Evolutionary conservation across 106 monocot species (phyloP).

Genomic region (Acanthochlamys bracteata): DNA sequence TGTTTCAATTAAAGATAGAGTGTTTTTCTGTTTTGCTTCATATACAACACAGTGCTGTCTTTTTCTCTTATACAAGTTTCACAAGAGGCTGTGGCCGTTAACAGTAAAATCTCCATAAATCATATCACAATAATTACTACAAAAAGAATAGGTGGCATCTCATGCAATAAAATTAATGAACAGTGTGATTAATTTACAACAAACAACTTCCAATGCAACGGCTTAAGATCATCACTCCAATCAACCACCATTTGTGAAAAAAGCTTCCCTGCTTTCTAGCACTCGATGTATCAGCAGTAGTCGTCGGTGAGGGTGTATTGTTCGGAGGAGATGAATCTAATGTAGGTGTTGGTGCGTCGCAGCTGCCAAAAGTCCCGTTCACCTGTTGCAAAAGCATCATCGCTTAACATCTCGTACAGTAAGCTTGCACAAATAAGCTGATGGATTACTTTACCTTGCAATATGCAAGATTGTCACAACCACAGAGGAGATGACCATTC

Average conservation of each 20-base stretch:
- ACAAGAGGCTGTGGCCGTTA: no score
- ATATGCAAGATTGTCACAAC: conserved; percentile 25
- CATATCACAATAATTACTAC: no score
- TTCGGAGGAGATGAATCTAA: background rate
- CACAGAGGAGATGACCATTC: conserved; percentile 31
- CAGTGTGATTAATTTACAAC: no score
- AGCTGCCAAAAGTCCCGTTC: conserved; percentile 26
- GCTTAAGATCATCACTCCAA: background rate
- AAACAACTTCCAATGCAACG: conserved; percentile 5
- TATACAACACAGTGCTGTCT: no score
- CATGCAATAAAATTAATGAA: no score
- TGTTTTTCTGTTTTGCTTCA: no score
- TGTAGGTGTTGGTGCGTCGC: conserved; percentile 9
- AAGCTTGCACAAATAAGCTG: background rate
- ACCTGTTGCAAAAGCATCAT: conserved; percentile 13
- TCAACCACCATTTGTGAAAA: background rate
- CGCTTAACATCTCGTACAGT: no score
- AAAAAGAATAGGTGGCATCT: no score
- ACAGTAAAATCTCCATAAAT: no score
- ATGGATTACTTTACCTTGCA: conserved; percentile 25
- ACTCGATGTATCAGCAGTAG: background rate
- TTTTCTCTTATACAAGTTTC: no score
- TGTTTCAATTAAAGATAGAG: no score
- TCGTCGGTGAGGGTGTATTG: background rate
- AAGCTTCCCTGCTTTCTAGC: background rate